Percentiles rank a stretch among this genome's conserved stretches.
Evolutionary conservation across 345 rosid species (phyloP).

Genomic region (Camelina sativa): DNA sequence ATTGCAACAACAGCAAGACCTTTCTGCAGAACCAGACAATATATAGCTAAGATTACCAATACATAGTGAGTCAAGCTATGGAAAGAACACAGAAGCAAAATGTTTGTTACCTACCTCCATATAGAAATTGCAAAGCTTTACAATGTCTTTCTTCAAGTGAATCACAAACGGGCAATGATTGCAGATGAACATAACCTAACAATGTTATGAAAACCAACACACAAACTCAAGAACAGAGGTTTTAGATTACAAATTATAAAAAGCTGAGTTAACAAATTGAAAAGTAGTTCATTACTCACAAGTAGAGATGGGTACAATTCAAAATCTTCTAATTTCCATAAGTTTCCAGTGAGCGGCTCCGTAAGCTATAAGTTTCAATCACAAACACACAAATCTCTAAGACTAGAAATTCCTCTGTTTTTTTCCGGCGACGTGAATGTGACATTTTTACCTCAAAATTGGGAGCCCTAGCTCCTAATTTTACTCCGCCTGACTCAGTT

Average conservation of each 20-base stretch:
- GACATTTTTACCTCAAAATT: conserved; percentile 57
- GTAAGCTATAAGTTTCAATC: conserved; percentile 54
- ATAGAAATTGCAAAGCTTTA: conserved; percentile 77
- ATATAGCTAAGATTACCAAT: background rate
- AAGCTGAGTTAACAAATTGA: background rate
- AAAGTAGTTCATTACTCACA: conserved; percentile 45
- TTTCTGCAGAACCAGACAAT: conserved; percentile 56
- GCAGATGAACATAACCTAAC: conserved; percentile 90
- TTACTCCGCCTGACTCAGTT: conserved; percentile 60
- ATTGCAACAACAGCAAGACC: conserved; percentile 92
- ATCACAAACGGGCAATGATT: conserved; percentile 96
- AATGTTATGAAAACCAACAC: conserved; percentile 2
- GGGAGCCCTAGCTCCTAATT: conserved; percentile 72
- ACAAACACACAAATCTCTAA: conserved; percentile 18
- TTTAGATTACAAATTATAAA: conserved; percentile 10
- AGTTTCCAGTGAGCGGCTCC: conserved; percentile 83
- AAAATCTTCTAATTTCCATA: conserved; percentile 80
- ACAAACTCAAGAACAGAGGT: background rate
- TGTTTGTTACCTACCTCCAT: conserved; percentile 70
- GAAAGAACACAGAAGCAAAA: conserved; percentile 23
- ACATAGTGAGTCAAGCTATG: conserved; percentile 3
- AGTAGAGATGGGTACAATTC: conserved; percentile 78
- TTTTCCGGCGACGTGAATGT: background rate
- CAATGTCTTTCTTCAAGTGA: conserved; percentile 82
- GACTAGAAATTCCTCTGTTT: background rate